Evolutionary conservation across 164 flowering plant species (phyloP), one percentile per base, ranked within the genome.

Genomic region (Warburgia ugandensis): DNA sequence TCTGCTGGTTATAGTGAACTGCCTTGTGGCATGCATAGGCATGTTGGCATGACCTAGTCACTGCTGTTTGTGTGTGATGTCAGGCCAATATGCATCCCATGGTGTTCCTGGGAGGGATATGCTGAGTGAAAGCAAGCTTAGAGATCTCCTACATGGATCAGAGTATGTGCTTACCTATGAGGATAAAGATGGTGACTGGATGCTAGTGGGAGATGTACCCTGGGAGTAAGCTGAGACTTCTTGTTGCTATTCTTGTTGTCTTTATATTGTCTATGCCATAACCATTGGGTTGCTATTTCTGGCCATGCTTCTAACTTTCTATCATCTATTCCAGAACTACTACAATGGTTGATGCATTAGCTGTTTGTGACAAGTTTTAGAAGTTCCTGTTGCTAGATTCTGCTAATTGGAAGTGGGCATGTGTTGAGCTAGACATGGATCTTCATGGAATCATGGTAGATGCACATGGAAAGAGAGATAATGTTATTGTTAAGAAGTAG

Each of bases 181-280:
- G 71, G 95, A 86, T 61, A 84, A 81, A 68, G 96, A 84, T 65
- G 82, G 84, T 35, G 96, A 87, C 50, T 92, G 96, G 95, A 85
- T 92, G 95, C 95, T 84, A 55, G 92, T 92, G 21, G 98, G 96
- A 45, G 96, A 87, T 77, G 94, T 87, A 17, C 96, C 96, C 3
- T 92, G 98, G 98, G 90, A 78, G 97, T 91, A 74, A 81, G 94
- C 35, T 37, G 22, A 50, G 12, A 16, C 9, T 26, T 13, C 12
- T 20, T 6, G n/a, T 19, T 26, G 5, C 20, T 25, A 5, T 14
- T 19, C 28, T 13, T 25, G 16, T 27, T 45, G 13, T 2, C n/a
- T 14, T 10, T 10, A 10, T 12, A 6, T 5, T 43, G 6, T 43
- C 23, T 43, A 28, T 22, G 17, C 17, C 41, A 8, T 37, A 14